Conservation (phyloP, 148 eudicot genomes). For the Agrostemma githago region DNA sequence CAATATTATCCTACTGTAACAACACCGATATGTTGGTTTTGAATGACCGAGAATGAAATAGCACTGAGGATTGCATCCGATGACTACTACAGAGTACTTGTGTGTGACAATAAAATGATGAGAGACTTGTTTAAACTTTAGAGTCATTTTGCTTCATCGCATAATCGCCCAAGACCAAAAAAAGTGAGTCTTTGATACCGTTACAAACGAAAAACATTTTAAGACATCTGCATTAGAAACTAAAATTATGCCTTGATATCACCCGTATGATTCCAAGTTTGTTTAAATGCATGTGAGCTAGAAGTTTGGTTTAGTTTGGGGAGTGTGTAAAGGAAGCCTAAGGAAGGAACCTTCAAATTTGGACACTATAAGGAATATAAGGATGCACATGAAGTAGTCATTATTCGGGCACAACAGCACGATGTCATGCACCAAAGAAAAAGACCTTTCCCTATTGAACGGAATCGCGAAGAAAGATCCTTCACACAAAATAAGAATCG, state of each 20-base stretch:
- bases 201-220: not conserved
- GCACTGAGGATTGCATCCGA: not conserved
- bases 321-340: not conserved
- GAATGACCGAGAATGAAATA: not conserved
- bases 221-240: not conserved
- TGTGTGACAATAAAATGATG: not conserved
- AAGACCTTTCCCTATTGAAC: not conserved
- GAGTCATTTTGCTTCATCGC: not conserved
- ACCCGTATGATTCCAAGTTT: not conserved
- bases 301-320: not conserved
- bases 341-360: not conserved
- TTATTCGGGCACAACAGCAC: too few species aligned
- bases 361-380: not conserved
- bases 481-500: not conserved
- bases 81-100: not conserved
- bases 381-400: not conserved
- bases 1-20: not conserved
- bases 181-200: not conserved
- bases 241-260: not conserved
- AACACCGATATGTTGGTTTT: not conserved
- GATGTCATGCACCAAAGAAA: not conserved
- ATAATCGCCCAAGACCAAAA: not conserved
- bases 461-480: not conserved
- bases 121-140: not conserved
- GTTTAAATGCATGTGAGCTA: not conserved